Conservation (phyloP, 164 flowering plant genomes). For the Kingdonia uniflora region DNA sequence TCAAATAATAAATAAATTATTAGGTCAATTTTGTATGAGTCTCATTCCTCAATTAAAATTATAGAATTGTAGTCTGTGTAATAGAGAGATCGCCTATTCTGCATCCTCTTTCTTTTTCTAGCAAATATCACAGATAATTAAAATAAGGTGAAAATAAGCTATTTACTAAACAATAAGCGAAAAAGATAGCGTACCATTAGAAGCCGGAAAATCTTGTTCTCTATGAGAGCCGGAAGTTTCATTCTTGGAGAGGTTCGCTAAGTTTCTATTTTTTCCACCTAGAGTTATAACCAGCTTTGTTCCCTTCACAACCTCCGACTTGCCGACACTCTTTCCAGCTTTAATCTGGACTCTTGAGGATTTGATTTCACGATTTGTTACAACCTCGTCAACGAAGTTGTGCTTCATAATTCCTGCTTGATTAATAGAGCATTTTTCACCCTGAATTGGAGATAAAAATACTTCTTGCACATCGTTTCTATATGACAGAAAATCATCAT, state of each 20-base stretch:
- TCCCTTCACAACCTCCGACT: constrained; percentile 51
- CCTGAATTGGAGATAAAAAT: constrained; percentile 26
- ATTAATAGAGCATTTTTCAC: constrained; percentile 37
- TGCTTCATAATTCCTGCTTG: constrained; percentile 43
- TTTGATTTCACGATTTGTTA: constrained; percentile 29
- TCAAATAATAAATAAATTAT: too few relatives aligned
- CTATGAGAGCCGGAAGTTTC: constrained; percentile 63
- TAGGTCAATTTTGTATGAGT: too few relatives aligned
- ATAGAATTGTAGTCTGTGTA: too few relatives aligned
- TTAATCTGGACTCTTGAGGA: constrained; percentile 31
- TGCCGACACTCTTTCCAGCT: constrained; percentile 29
- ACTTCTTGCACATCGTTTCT: constrained; percentile 24
- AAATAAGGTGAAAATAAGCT: too few relatives aligned
- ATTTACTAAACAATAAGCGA: too few relatives aligned
- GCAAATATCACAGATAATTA: too few relatives aligned
- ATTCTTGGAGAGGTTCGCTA: constrained; percentile 44
- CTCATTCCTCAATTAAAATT: too few relatives aligned
- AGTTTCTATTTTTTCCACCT: constrained; percentile 51
- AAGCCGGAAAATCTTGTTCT: constrained; percentile 44
- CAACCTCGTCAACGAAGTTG: constrained; percentile 40
- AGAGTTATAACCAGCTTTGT: constrained; percentile 80
- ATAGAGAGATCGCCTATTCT: too few relatives aligned
- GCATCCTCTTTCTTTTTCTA: too few relatives aligned
- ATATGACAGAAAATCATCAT: constrained; percentile 26
- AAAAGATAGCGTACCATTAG: constrained; percentile 42